Base-by-base conservation (phyloP, 176 grass and related monocot species). In the Aegilops bicornis region DNA sequence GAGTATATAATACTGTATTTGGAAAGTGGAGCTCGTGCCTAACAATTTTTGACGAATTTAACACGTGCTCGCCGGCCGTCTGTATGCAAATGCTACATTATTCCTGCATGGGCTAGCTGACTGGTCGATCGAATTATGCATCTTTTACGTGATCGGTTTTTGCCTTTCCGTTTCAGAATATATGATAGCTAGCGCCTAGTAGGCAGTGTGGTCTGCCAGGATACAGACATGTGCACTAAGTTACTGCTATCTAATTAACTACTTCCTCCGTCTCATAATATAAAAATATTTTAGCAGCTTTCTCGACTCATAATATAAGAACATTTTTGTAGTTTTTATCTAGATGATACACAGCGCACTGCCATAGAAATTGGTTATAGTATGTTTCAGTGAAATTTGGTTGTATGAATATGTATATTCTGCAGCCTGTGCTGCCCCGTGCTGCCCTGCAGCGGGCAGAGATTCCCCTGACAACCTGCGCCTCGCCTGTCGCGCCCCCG, bases 21-120 rank as follows among this genome's bases (percentile, higher is more conserved):
- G 15, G 17, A 60, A 78, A 36, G 52, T 52, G 19, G 8, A 50
- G 4, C 69, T 83, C 73, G 79, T 87, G 84, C 89, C 84, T 87
- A 90, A 83, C 84, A 73, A 87, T 36, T 67, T 35, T 82, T 90
- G 66, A 87, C 79, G 66, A 79, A 62, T 47, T 79, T 43, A 87
- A 67, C 64, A 87, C 84, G 84, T 89, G 88, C 83, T 78, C 2
- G n/a, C 58, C 27, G 30, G 15, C 52, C 27, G 48, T 14, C 61
- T 69, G 7, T 45, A 37, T 75, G 64, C n/a, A 59, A 58, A 56
- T 13, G 3, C 7, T 4, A 16, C 9, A 30, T 13, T 78, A 64
- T 88, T 73, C 78, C 58, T 29, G 77, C 32, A 85, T 77, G 61
- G 77, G 61, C 62, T 22, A 47, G 39, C 47, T 78, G 80, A 83